These are phyloP conservation scores for Dentipellis fragilis DNA, from an alignment of 768 basidiomycete species.

Conservation along the genomic window DNA sequence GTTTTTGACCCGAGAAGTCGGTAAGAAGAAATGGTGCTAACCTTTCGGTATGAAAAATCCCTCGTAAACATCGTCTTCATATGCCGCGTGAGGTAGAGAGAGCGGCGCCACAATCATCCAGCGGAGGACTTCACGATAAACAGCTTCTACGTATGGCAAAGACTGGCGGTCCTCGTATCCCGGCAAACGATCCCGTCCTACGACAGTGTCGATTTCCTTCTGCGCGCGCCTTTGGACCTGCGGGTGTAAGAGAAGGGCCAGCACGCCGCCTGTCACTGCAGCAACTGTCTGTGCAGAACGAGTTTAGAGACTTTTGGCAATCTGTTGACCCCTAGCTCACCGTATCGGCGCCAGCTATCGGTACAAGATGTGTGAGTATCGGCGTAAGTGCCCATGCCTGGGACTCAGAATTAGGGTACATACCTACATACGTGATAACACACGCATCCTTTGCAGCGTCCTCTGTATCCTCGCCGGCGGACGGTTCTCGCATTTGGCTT, in stretches of 20 bases:
- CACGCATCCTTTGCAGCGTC: background rate
- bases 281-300: background rate
- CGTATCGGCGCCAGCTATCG: background rate
- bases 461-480: background rate
- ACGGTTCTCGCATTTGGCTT: background rate
- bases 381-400: background rate
- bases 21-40: background rate
- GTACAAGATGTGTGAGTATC: background rate
- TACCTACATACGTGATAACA: background rate
- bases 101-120: background rate
- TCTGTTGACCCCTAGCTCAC: background rate
- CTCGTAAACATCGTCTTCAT: background rate
- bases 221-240: conserved; percentile 6
- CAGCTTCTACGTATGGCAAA: conserved; percentile 9
- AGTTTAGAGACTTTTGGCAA: background rate
- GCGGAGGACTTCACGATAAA: conserved; percentile 4
- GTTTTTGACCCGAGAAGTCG: background rate
- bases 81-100: background rate
- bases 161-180: conserved; percentile 2
- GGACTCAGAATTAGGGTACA: background rate
- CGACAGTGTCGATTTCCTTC: conserved; percentile 4
- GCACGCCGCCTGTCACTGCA: background rate
- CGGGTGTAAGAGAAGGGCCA: conserved; percentile 7
- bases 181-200: background rate
- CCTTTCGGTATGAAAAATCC: background rate